Conservation (phyloP, 177 flowering plant genomes). For the Vitis hybrid region DNA sequence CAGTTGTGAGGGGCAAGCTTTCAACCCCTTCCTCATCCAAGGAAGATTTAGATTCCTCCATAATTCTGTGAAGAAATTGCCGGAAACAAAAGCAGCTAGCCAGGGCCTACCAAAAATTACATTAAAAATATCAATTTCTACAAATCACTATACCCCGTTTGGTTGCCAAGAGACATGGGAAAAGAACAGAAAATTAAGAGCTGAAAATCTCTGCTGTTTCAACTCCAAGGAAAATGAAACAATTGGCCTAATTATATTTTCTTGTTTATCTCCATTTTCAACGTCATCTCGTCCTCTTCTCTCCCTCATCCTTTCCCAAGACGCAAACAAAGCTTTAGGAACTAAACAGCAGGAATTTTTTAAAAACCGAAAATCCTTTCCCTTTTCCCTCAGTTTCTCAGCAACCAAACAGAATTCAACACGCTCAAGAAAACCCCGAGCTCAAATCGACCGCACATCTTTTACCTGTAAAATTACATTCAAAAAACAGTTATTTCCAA, state of each 20-base stretch:
- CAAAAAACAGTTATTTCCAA: conserved; percentile 89
- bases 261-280: too few relatives aligned
- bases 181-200: not conserved
- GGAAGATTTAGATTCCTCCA: conserved; percentile 37
- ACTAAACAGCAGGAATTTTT: not conserved
- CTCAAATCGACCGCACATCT: not conserved
- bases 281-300: too few relatives aligned
- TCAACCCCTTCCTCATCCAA: conserved; percentile 32
- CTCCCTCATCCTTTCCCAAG: too few relatives aligned
- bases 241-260: too few relatives aligned
- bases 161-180: not conserved
- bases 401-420: not conserved
- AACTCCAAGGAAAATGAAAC: too few relatives aligned
- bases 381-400: not conserved
- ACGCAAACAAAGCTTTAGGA: not conserved
- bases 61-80: conserved; percentile 38
- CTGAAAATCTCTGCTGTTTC: not conserved
- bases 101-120: conserved; percentile 52
- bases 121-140: not conserved
- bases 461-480: conserved; percentile 88
- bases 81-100: conserved; percentile 68
- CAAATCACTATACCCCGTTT: not conserved
- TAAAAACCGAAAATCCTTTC: not conserved
- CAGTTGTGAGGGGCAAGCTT: conserved; percentile 51
- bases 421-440: not conserved